phyloP scores from a whole-genome alignment of 352 stramenopile genomes.

The Pythium oligandrum region DNA sequence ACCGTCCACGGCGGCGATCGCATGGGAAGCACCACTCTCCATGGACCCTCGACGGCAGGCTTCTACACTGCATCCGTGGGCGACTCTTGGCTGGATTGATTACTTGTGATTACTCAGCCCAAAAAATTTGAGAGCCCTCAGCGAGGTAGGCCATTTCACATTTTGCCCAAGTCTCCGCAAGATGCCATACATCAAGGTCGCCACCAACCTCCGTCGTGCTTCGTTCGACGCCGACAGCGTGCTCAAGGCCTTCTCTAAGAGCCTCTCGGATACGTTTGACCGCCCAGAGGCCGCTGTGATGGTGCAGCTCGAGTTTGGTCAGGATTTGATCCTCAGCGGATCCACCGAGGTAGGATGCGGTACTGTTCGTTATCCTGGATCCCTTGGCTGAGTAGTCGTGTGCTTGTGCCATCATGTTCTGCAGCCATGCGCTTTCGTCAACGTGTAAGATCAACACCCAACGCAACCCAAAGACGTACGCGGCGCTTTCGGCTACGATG shows the following conservation, averaged over 20 bases:
- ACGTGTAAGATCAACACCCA: constrained; percentile 27
- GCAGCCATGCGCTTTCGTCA: constrained; percentile 34
- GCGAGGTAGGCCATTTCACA: too few relatives aligned
- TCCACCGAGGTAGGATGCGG: constrained; percentile 17
- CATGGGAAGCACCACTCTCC: too few relatives aligned
- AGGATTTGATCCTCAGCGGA: constrained; percentile 27
- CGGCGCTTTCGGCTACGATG: constrained; percentile 19
- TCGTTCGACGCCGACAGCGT: constrained; percentile 25
- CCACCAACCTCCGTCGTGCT: constrained; percentile 33
- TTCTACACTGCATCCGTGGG: too few relatives aligned
- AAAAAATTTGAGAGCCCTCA: too few relatives aligned
- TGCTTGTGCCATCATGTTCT: not conserved
- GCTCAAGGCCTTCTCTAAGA: constrained; percentile 33
- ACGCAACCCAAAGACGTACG: constrained; percentile 26
- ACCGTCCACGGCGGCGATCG: too few relatives aligned
- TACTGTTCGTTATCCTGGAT: too few relatives aligned
- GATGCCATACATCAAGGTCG: constrained; percentile 41
- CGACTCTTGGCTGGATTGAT: too few relatives aligned
- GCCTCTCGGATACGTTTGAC: constrained; percentile 26
- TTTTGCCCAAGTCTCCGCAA: not conserved
- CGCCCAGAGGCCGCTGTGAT: constrained; percentile 31
- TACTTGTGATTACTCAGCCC: too few relatives aligned
- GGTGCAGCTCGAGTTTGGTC: constrained; percentile 34
- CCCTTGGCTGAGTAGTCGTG: not conserved
- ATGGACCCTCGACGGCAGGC: too few relatives aligned